phyloP scores from a whole-genome alignment of 345 rosid genomes.

The Anastatica hierochuntica region DNA sequence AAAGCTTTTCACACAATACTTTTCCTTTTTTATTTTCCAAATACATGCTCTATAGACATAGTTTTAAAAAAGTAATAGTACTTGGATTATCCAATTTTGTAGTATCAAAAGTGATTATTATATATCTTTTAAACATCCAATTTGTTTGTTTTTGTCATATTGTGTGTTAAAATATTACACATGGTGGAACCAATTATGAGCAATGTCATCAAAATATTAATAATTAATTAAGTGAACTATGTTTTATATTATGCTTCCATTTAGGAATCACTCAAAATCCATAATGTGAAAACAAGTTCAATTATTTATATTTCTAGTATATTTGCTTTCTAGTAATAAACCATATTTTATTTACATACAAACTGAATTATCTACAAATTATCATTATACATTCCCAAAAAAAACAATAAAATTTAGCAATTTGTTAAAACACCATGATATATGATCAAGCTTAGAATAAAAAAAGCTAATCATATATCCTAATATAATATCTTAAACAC shows the following conservation, averaged over 20 bases:
- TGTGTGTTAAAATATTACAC: conserved; percentile 15
- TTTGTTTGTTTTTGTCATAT: conserved; percentile 16
- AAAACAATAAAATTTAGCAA: conserved; percentile 11
- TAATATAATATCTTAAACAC: conserved; percentile 11
- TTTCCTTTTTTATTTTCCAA: too few relatives aligned
- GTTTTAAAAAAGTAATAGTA: conserved; percentile 37
- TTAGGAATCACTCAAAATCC: conserved; percentile 27
- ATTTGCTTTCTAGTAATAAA: too few relatives aligned
- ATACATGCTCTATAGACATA: conserved; percentile 64
- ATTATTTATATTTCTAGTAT: background rate
- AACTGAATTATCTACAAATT: conserved; percentile 5
- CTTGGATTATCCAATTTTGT: conserved; percentile 27
- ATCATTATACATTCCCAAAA: conserved; percentile 12
- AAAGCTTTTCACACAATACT: too few relatives aligned
- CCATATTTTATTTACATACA: background rate
- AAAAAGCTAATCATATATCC: conserved; percentile 21
- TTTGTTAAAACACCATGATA: conserved; percentile 7
- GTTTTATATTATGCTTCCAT: conserved; percentile 26
- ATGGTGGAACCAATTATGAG: too few relatives aligned
- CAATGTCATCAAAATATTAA: conserved; percentile 13
- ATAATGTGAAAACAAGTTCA: conserved; percentile 19
- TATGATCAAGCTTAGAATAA: conserved; percentile 18
- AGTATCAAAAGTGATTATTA: conserved; percentile 11
- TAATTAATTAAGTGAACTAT: conserved; percentile 12
- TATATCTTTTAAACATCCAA: background rate